A percentile compares a stretch with the other conserved stretches of the same genome.
Conservation (phyloP, 2,329 filamentous ascomycete species). For the Aspergillus tanneri region DNA sequence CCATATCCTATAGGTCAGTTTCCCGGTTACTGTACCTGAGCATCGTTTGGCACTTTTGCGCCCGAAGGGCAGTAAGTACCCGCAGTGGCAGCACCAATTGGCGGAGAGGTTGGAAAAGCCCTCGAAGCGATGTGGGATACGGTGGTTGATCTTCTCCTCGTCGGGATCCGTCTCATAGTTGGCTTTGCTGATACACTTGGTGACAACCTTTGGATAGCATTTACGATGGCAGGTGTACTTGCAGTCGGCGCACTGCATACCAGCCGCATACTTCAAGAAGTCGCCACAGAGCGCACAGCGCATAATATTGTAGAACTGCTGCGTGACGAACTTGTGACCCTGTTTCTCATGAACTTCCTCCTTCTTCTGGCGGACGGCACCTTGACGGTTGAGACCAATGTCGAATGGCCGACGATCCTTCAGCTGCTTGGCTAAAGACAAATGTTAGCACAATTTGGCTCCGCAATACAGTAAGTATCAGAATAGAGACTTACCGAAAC, state of each 20-base stretch:
- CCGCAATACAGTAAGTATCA: not conserved
- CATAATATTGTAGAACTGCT: slow-evolving; percentile 99
- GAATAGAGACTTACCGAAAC: slow-evolving; percentile 61
- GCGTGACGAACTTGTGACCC: slow-evolving; percentile 96
- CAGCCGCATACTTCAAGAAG: slow-evolving; percentile 96
- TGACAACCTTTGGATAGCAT: slow-evolving; percentile 94
- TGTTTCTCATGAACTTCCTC: slow-evolving; percentile 99
- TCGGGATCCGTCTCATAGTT: slow-evolving; percentile 98
- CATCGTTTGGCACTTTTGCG: slow-evolving; percentile 95
- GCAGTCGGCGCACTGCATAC: slow-evolving; percentile 99
- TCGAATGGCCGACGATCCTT: slow-evolving; percentile 81
- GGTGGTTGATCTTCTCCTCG: slow-evolving; percentile 99
- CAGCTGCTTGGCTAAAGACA: slow-evolving; percentile 70
- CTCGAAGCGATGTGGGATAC: slow-evolving; percentile 95
- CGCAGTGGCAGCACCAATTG: slow-evolving; percentile 99
- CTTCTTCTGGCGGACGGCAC: slow-evolving; percentile 94
- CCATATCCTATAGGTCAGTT: not conserved
- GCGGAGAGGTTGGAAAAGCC: slow-evolving; percentile 97
- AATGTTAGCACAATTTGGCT: slow-evolving; percentile 20
- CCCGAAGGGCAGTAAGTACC: slow-evolving; percentile 90
- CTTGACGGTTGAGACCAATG: slow-evolving; percentile 87
- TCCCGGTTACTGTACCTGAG: slow-evolving; percentile 57
- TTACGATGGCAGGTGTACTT: slow-evolving; percentile 99
- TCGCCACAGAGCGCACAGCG: slow-evolving; percentile 96
- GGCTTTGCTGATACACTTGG: slow-evolving; percentile 99